A percentile compares a stretch with the other conserved stretches of the same genome.
phyloP scores from a whole-genome alignment of 2,329 filamentous ascomycete species.

The Phialocephala subalpina region DNA sequence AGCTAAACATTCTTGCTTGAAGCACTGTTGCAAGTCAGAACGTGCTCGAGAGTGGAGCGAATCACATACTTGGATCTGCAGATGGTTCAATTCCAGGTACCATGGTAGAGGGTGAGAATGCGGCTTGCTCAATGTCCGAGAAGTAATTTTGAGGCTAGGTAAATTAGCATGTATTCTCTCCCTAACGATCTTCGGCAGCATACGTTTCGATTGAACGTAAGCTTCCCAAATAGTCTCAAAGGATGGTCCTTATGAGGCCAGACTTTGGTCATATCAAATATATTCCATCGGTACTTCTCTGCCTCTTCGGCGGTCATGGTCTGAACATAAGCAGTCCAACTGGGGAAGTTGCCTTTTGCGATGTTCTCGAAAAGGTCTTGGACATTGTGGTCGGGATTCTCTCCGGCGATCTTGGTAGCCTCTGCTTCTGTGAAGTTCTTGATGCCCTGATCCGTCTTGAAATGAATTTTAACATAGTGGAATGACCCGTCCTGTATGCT shows the following conservation, averaged over 20 bases:
- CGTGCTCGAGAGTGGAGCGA: neutral
- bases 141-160: slow-evolving; percentile 11
- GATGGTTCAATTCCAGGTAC: slow-evolving; percentile 10
- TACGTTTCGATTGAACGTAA: slow-evolving; percentile 60
- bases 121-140: slow-evolving; percentile 2
- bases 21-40: slow-evolving; percentile 46
- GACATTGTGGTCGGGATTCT: slow-evolving; percentile 47
- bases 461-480: slow-evolving; percentile 58
- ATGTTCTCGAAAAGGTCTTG: slow-evolving; percentile 54
- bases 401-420: slow-evolving; percentile 45
- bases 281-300: slow-evolving; percentile 54
- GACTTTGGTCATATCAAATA: slow-evolving; percentile 65
- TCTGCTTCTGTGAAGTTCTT: slow-evolving; percentile 51
- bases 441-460: slow-evolving; percentile 56
- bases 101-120: slow-evolving; percentile 5
- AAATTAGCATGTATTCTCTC: neutral
- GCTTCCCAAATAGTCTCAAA: slow-evolving; percentile 55
- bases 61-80: slow-evolving; percentile 11
- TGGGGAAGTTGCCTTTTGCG: slow-evolving; percentile 52
- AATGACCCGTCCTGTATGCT: slow-evolving; percentile 51
- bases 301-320: slow-evolving; percentile 61
- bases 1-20: slow-evolving; percentile 62
- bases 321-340: slow-evolving; percentile 62
- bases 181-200: neutral
- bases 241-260: slow-evolving; percentile 61